Base-by-base conservation (phyloP, 2,329 filamentous ascomycete genomes). In the Whalleya microplaca region DNA sequence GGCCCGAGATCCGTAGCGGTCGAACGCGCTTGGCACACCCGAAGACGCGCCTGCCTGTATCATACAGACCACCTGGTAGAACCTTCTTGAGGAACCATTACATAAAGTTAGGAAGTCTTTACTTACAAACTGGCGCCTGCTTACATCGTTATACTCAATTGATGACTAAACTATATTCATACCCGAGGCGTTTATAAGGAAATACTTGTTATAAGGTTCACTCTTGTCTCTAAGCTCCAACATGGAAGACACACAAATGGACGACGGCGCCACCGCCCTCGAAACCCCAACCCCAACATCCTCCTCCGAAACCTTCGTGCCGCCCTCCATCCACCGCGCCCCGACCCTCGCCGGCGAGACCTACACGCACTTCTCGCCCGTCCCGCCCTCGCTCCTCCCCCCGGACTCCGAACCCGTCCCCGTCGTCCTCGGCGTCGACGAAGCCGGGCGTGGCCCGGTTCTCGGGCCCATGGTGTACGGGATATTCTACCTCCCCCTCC, bases 371-470 rank as follows among this genome's bases (percentile, higher is more conserved):
- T 91, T 87, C 77, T 91, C 89, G 0, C 78, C 84, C 16, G 79
- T 91, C 1, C 91, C 90, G 1, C 70, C 82, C 0, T 72, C 76
- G n/a, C 83, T 92, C 80, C 1, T 66, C 77, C 58, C 63, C 76
- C 66, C 75, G 3, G 60, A 70, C 18, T 66, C 75, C 14, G 71
- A 72, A 44, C 74, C 72, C 18, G 82, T 80, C 54, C 82, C 86
- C 69, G 95, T 91, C 74, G 88, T 90, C 19, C 82, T 98, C 20
- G 94, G 94, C 60, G 89, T 98, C 48, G 94, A 98, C 73, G 94
- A 98, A 79, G 94, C 94, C 64, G 94, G 94, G 45, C 86, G 94
- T 69, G 94, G 94, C 1, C 94, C 94, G 21, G 94, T 97, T n/a
- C 84, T 98, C 12, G 94, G 91, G 64, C 88, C 80, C 66, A 88